A percentile compares a stretch with the other conserved stretches of the same genome.
Conservation (phyloP, 352 stramenopile genomes). For the Pythium coloratum region DNA sequence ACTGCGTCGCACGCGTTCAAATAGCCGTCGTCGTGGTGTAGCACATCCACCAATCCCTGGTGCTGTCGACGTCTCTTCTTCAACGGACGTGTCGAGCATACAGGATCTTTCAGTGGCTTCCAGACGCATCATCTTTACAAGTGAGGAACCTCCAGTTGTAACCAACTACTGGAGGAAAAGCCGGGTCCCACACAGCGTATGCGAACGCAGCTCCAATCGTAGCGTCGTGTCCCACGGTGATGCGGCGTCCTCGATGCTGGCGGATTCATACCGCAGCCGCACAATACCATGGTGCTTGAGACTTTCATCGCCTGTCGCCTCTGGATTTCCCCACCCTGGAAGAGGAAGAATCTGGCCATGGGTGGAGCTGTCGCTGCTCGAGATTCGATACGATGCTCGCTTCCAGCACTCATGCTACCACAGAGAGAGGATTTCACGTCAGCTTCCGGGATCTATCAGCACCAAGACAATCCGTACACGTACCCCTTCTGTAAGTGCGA, state of each 20-base stretch:
- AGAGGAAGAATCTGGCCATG: conserved; percentile 31
- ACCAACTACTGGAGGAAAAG: conserved; percentile 22
- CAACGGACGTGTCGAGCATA: no score
- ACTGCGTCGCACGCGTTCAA: neutral
- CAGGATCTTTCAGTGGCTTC: neutral
- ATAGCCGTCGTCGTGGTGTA: conserved; percentile 1
- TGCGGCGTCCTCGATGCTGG: conserved; percentile 1
- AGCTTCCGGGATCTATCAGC: neutral
- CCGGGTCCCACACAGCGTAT: conserved; percentile 35
- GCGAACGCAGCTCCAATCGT: conserved; percentile 28
- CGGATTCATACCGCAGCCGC: conserved; percentile 41
- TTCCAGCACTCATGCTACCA: conserved; percentile 25
- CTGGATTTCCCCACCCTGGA: conserved; percentile 45
- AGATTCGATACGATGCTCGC: conserved; percentile 18
- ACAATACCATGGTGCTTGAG: conserved; percentile 65
- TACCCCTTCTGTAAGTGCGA: conserved; percentile 71
- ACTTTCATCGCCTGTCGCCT: conserved; percentile 55
- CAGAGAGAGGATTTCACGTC: neutral
- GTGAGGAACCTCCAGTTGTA: neutral
- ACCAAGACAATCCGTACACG: neutral
- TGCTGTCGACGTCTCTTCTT: no score
- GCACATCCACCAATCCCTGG: neutral
- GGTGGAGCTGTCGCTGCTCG: conserved; percentile 4
- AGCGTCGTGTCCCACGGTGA: conserved; percentile 24
- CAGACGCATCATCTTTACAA: conserved; percentile 6